Conservation (phyloP, 2,329 filamentous ascomycete genomes). For the Cordyceps cicadae region DNA sequence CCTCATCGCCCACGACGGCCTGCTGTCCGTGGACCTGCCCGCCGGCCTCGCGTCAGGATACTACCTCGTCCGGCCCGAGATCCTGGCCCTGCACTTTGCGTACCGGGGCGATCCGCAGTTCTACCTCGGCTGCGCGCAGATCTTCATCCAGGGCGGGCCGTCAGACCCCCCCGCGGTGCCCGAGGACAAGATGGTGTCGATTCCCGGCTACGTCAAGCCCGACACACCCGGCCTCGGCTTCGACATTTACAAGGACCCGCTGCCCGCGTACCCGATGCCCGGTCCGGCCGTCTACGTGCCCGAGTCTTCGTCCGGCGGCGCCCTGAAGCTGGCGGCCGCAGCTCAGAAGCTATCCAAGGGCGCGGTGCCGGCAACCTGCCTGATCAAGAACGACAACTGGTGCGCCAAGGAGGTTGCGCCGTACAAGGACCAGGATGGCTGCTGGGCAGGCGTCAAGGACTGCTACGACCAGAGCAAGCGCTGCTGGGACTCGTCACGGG, state of each 20-base stretch:
- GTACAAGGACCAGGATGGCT: constrained; percentile 48
- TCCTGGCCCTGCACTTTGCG: constrained; percentile 60
- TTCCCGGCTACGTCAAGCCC: constrained; percentile 56
- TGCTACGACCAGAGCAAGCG: constrained; percentile 51
- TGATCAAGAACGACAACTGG: constrained; percentile 65
- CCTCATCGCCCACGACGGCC: constrained; percentile 55
- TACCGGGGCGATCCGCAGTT: constrained; percentile 57
- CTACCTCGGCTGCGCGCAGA: constrained; percentile 64
- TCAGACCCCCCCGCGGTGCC: constrained; percentile 40
- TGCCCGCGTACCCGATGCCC: constrained; percentile 44
- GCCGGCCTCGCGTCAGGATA: constrained; percentile 52
- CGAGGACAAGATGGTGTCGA: constrained; percentile 44
- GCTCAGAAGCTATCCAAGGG: constrained; percentile 30
- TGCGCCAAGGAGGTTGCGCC: constrained; percentile 52
- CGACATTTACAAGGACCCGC: constrained; percentile 50
- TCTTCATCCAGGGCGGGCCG: constrained; percentile 48
- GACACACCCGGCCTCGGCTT: constrained; percentile 50
- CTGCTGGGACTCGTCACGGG: constrained; percentile 53
- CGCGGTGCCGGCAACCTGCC: constrained; percentile 45
- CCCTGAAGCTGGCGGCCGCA: constrained; percentile 10
- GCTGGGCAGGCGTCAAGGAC: constrained; percentile 47
- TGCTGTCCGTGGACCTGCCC: constrained; percentile 55
- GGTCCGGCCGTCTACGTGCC: constrained; percentile 43
- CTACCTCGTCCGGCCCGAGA: constrained; percentile 64
- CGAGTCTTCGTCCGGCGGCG: not conserved